These are phyloP conservation scores for Eucalyptus sp. DNA, from an alignment of 345 rosid genomes.

Conservation along the genomic window DNA sequence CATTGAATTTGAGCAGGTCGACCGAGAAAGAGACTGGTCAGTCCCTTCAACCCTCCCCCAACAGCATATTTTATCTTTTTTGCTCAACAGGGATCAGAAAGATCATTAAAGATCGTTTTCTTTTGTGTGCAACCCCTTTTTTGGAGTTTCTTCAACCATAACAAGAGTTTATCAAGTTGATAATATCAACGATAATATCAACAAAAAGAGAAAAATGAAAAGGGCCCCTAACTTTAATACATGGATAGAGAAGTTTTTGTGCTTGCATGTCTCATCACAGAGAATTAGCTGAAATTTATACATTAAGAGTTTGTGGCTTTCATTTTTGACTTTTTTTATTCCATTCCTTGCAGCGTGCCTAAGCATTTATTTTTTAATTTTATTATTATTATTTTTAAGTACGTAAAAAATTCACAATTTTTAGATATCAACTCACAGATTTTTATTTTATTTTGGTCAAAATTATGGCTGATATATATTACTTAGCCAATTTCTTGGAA, in stretches of 20 bases:
- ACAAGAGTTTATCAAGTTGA: neutral
- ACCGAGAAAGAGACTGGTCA: neutral
- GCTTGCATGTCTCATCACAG: neutral
- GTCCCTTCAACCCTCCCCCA: neutral
- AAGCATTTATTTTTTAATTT: neutral
- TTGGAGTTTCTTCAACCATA: neutral
- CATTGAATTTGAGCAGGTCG: conserved; percentile 79
- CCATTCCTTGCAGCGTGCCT: neutral
- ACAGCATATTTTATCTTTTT: neutral
- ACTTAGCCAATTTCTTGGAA: too few species aligned
- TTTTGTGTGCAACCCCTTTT: neutral
- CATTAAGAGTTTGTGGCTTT: neutral
- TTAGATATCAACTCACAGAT: neutral
- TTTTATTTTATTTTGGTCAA: too few species aligned
- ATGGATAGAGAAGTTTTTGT: neutral
- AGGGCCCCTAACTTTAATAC: neutral
- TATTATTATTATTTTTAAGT: neutral
- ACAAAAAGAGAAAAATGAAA: neutral
- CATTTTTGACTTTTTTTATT: neutral
- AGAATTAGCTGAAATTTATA: neutral
- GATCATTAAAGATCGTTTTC: neutral
- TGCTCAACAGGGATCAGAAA: neutral
- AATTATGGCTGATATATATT: too few species aligned
- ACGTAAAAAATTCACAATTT: neutral
- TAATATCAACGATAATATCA: neutral